Percentiles rank a stretch among this genome's conserved stretches.
Evolutionary conservation across 2,329 filamentous ascomycete species (phyloP).

Genomic region (Diaporthe caulivora): DNA sequence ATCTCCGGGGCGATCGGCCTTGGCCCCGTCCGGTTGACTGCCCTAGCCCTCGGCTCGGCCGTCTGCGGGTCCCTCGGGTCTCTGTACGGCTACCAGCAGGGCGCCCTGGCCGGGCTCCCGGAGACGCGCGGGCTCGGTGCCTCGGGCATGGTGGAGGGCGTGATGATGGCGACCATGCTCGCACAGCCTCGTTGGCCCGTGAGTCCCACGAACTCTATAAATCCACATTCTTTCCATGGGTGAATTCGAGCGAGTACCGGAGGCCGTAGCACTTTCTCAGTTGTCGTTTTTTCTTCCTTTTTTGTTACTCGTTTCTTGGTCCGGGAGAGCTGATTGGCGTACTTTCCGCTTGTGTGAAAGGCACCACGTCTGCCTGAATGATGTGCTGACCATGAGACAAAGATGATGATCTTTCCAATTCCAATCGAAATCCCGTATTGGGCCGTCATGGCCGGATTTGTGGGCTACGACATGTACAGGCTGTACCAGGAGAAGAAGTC

Average conservation of each 20-base stretch:
- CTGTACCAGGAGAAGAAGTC: constrained; percentile 33
- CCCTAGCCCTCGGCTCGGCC: constrained; percentile 42
- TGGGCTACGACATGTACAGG: constrained; percentile 42
- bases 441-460: constrained; percentile 37
- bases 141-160: constrained; percentile 43
- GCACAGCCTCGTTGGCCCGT: constrained; percentile 37
- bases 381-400: too few species aligned
- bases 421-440: constrained; percentile 42
- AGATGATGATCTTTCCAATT: constrained; percentile 41
- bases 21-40: constrained; percentile 32
- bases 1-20: constrained; percentile 38
- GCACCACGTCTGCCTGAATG: too few species aligned
- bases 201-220: background rate
- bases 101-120: constrained; percentile 27
- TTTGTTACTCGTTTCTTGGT: too few species aligned
- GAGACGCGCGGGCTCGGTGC: constrained; percentile 41
- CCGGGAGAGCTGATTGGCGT: too few species aligned
- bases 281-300: background rate
- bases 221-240: too few species aligned
- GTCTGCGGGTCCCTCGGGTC: constrained; percentile 39
- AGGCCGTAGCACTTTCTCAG: background rate
- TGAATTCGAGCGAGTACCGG: too few species aligned
- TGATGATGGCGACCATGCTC: constrained; percentile 41
- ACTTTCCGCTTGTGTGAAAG: background rate
- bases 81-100: constrained; percentile 38